Evolutionary conservation across 805 yeast species (phyloP).

Genomic region (Vanderwaltozyma polyspora): DNA sequence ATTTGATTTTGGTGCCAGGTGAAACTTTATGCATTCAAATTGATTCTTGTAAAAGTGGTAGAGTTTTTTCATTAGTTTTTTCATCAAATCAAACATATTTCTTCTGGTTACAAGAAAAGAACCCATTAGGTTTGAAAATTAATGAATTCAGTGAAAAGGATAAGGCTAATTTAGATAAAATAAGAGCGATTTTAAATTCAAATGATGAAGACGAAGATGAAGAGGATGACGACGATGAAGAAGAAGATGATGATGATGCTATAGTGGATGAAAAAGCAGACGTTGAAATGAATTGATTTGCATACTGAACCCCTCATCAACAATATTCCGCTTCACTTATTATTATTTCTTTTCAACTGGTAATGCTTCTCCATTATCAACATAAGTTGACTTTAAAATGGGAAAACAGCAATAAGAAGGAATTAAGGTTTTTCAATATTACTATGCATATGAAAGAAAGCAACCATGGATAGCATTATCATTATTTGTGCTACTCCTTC

Average conservation of each 20-base stretch:
- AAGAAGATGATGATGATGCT: slow-evolving; percentile 3
- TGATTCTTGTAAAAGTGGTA: slow-evolving; percentile 58
- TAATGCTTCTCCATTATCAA: neutral
- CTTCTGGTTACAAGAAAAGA: slow-evolving; percentile 67
- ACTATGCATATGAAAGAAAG: no score
- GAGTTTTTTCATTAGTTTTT: slow-evolving; percentile 62
- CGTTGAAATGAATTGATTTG: slow-evolving; percentile 1
- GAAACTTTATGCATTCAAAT: slow-evolving; percentile 71
- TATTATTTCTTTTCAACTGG: neutral
- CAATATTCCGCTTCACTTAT: neutral
- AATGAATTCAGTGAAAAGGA: slow-evolving; percentile 48
- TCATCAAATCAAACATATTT: slow-evolving; percentile 48
- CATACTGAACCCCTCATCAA: neutral
- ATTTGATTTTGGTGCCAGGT: slow-evolving; percentile 66
- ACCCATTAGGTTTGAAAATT: slow-evolving; percentile 38
- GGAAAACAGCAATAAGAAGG: no score
- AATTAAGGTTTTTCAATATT: no score
- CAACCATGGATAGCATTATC: no score
- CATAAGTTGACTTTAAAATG: no score
- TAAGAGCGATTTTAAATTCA: slow-evolving; percentile 38
- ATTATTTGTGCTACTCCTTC: no score
- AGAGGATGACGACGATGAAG: slow-evolving; percentile 10
- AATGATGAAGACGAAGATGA: slow-evolving; percentile 13
- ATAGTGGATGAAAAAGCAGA: slow-evolving; percentile 4
- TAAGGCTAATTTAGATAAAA: slow-evolving; percentile 36